phyloP scores from a whole-genome alignment of 495 filamentous ascomycete genomes.

The Aspergillus diversus region DNA sequence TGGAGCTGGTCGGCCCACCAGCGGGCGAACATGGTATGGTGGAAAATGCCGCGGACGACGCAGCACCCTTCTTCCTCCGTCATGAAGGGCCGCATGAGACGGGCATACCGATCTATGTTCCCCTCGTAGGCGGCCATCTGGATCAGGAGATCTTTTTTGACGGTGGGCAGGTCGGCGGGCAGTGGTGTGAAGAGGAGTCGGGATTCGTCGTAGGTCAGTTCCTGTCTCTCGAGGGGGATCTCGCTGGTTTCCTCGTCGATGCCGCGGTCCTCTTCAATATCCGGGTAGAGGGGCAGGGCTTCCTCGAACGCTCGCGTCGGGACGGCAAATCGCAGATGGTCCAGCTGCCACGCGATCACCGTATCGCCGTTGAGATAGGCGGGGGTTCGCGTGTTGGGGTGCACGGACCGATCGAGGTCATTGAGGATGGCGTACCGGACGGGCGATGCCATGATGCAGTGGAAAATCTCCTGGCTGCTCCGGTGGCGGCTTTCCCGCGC shows the following conservation, averaged over 20 bases:
- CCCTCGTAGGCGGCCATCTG: constrained; percentile 32
- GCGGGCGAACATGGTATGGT: constrained; percentile 28
- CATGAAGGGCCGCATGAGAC: constrained; percentile 22
- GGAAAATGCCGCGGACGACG: constrained; percentile 29
- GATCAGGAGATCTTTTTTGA: constrained; percentile 31
- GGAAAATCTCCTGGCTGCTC: constrained; percentile 28
- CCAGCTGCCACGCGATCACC: constrained; percentile 19
- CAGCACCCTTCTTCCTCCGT: constrained; percentile 21
- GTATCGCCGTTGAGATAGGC: constrained; percentile 35
- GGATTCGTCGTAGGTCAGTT: neutral
- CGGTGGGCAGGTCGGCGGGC: constrained; percentile 26
- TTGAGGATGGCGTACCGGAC: constrained; percentile 33
- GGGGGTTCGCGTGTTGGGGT: constrained; percentile 17
- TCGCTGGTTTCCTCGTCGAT: neutral
- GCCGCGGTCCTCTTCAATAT: constrained; percentile 2
- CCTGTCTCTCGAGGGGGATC: neutral
- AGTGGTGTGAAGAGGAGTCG: constrained; percentile 19
- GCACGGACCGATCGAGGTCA: constrained; percentile 30
- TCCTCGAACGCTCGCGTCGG: neutral
- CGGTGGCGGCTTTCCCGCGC: constrained; percentile 26
- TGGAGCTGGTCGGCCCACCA: constrained; percentile 26
- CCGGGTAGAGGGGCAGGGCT: neutral
- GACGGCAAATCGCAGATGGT: neutral
- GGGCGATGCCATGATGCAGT: constrained; percentile 29
- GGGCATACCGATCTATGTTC: constrained; percentile 29